These are phyloP conservation scores for Picocystis sp. DNA, from an alignment of 163 green algal species.

Conservation along the genomic window DNA sequence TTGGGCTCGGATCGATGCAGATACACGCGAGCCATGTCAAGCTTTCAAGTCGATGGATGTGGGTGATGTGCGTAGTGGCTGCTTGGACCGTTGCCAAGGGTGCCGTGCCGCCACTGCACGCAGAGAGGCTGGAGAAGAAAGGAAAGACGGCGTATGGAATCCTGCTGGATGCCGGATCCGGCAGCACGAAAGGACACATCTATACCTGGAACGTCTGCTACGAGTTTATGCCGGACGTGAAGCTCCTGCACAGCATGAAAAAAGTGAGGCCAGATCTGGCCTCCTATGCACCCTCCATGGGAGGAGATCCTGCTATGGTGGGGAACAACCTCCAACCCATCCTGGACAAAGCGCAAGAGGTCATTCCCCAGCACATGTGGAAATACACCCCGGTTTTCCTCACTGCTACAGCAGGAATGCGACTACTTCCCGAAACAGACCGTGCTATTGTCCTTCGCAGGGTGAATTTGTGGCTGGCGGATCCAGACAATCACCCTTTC, in stretches of 20 bases:
- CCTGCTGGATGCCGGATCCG: constrained; percentile 4
- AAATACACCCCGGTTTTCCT: constrained; percentile 2
- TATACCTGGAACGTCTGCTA: constrained; percentile 7
- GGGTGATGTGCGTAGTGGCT: too few species aligned
- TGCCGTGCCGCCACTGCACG: too few species aligned
- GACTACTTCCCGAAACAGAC: constrained; percentile 4
- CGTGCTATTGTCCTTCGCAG: constrained; percentile 2
- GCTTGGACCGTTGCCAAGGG: too few species aligned
- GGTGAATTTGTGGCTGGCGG: constrained; percentile 5
- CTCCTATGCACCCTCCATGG: not conserved
- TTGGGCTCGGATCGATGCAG: too few species aligned
- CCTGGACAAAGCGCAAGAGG: not conserved
- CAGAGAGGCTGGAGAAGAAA: too few species aligned
- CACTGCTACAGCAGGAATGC: constrained; percentile 5
- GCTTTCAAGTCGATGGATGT: too few species aligned
- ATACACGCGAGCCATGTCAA: too few species aligned
- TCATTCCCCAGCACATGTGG: constrained; percentile 1
- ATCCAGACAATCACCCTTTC: constrained; percentile 6
- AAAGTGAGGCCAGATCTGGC: not conserved
- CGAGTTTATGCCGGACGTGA: not conserved
- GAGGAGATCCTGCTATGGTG: not conserved
- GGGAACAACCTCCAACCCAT: not conserved
- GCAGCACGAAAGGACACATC: constrained; percentile 5
- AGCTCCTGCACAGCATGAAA: not conserved
- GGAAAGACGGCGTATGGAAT: constrained; percentile 4